A percentile compares a stretch with the other conserved stretches of the same genome.
These are phyloP conservation scores for Anisodus tanguticus DNA, from an alignment of 257 asterid genomes.

Conservation along the genomic window DNA sequence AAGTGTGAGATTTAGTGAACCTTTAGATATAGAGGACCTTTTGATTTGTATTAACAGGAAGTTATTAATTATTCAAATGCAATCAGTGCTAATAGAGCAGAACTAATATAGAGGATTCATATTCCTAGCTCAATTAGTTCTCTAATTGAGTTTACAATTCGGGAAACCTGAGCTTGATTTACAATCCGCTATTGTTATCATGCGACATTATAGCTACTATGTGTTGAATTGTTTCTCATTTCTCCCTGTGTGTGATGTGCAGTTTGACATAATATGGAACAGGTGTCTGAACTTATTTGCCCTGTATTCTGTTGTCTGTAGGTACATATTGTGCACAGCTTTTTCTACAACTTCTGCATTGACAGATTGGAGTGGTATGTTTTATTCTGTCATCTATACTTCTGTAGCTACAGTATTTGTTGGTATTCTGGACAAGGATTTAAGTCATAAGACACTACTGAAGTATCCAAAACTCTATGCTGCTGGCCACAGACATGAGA, in stretches of 20 bases:
- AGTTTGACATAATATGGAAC: not conserved
- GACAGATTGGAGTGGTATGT: constrained; percentile 97
- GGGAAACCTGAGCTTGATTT: not conserved
- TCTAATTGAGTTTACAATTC: too few species aligned
- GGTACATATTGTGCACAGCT: constrained; percentile 89
- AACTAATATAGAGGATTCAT: not conserved
- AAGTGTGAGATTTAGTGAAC: not conserved
- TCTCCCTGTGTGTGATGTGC: not conserved
- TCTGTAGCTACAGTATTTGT: constrained; percentile 88
- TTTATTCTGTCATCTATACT: constrained; percentile 88
- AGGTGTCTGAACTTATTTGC: not conserved
- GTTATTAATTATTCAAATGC: too few species aligned
- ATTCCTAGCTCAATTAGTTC: not conserved
- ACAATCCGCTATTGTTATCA: not conserved
- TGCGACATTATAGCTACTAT: not conserved
- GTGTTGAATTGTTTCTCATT: not conserved
- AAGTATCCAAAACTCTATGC: constrained; percentile 90
- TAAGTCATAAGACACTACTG: constrained; percentile 81
- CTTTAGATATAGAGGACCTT: not conserved
- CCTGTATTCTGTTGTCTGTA: not conserved
- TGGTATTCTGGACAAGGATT: constrained; percentile 93
- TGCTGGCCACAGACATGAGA: constrained; percentile 91
- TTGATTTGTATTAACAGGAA: too few species aligned
- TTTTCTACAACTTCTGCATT: constrained; percentile 93
- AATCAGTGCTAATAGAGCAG: too few species aligned